phyloP scores from a whole-genome alignment of 73 alveolate species.

The Paraurostyla sp. region DNA sequence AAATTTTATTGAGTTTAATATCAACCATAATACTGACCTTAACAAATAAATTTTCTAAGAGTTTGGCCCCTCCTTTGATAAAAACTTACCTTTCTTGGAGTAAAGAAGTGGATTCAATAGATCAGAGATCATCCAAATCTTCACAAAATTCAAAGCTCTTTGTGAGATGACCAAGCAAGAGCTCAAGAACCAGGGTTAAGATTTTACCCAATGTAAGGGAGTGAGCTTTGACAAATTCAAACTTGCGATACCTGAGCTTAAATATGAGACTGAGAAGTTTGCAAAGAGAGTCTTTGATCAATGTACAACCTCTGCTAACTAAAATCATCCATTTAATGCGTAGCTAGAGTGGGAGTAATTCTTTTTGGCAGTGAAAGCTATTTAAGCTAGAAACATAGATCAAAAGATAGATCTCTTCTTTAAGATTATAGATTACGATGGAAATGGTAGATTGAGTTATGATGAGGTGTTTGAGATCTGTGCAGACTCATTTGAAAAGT shows the following conservation, averaged over 20 bases:
- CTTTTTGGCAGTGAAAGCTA: constrained; percentile 54
- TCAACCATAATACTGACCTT: neutral
- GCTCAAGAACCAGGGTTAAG: constrained; percentile 3
- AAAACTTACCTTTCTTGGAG: constrained; percentile 58
- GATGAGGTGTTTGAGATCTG: constrained; percentile 56
- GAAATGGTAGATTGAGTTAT: constrained; percentile 54
- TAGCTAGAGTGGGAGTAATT: constrained; percentile 68
- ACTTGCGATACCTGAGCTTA: neutral
- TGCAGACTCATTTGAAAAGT: constrained; percentile 12
- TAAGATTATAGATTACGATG: constrained; percentile 59
- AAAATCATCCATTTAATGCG: neutral
- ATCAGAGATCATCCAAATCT: constrained; percentile 22
- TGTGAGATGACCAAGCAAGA: constrained; percentile 57
- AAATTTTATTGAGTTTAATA: neutral
- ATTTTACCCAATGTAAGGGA: constrained; percentile 15
- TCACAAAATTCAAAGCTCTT: constrained; percentile 56
- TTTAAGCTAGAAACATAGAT: constrained; percentile 44
- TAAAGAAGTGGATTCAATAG: constrained; percentile 40
- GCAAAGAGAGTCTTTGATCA: constrained; percentile 52
- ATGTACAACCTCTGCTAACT: no score
- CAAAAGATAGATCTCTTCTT: constrained; percentile 70
- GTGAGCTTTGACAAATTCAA: constrained; percentile 32
- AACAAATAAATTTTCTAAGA: neutral
- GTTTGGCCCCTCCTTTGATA: constrained; percentile 40
- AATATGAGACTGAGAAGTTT: constrained; percentile 48